These are phyloP conservation scores for Tolypocladium capitatum DNA, from an alignment of 2,329 filamentous ascomycete genomes.

Conservation along the genomic window DNA sequence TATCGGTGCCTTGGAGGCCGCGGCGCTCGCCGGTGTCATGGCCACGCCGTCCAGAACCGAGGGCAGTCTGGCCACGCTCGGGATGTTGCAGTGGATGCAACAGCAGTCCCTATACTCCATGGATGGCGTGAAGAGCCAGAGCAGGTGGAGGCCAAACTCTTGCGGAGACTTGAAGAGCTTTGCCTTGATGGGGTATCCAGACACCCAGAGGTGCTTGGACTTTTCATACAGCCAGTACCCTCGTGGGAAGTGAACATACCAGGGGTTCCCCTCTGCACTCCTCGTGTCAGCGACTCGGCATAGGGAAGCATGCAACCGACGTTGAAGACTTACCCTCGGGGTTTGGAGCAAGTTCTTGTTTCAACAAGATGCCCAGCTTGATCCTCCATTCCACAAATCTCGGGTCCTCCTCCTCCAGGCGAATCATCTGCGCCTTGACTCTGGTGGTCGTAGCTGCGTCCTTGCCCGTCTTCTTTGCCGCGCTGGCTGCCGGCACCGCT, in stretches of 20 bases:
- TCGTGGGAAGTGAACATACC: constrained; percentile 30
- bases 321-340: constrained; percentile 21
- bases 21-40: constrained; percentile 2
- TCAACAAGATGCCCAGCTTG: constrained; percentile 30
- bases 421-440: constrained; percentile 28
- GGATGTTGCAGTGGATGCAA: constrained; percentile 34
- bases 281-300: constrained; percentile 2
- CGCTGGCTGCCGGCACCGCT: constrained; percentile 11
- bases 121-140: constrained; percentile 37
- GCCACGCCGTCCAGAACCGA: constrained; percentile 1
- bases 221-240: constrained; percentile 35
- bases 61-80: constrained; percentile 12
- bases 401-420: constrained; percentile 28
- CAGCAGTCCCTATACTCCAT: constrained; percentile 35
- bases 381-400: constrained; percentile 31
- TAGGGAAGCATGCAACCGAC: not conserved
- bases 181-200: constrained; percentile 32
- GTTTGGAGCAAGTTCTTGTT: constrained; percentile 28
- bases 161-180: constrained; percentile 39
- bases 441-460: constrained; percentile 18
- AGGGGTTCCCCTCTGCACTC: constrained; percentile 26
- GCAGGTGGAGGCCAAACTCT: constrained; percentile 37
- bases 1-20: constrained; percentile 1
- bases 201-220: constrained; percentile 35
- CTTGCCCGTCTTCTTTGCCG: constrained; percentile 23